phyloP scores from a whole-genome alignment of 805 yeast species.

The Diddensiella santjacobensis region DNA sequence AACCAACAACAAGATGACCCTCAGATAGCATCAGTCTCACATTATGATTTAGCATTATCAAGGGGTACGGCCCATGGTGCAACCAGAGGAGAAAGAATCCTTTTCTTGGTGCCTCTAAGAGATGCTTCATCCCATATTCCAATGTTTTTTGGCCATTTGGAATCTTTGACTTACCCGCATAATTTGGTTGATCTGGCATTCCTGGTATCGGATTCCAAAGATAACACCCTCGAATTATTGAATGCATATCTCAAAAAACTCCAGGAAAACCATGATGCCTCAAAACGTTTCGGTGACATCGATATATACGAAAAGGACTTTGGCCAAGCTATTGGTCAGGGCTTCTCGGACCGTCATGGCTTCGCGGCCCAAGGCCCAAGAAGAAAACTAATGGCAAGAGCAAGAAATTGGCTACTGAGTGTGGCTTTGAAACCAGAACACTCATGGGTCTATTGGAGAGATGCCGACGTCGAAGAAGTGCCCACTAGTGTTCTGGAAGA shows the following conservation, averaged over 20 bases:
- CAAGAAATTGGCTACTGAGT: conserved; percentile 89
- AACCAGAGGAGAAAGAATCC: conserved; percentile 72
- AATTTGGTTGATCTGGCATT: conserved; percentile 78
- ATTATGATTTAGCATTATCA: conserved; percentile 67
- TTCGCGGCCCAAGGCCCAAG: conserved; percentile 97
- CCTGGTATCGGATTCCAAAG: conserved; percentile 85
- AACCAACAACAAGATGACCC: background rate
- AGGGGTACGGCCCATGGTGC: conserved; percentile 70
- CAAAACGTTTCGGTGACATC: conserved; percentile 73
- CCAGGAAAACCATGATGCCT: conserved; percentile 60
- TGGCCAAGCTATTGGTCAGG: conserved; percentile 92
- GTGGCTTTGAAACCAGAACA: conserved; percentile 91
- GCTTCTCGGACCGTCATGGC: conserved; percentile 92
- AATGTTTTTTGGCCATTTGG: conserved; percentile 81
- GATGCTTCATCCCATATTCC: conserved; percentile 90
- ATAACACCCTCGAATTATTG: conserved; percentile 74
- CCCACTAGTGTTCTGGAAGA: conserved; percentile 87
- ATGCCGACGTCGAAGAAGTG: conserved; percentile 93
- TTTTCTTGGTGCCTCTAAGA: conserved; percentile 85
- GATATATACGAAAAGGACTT: conserved; percentile 89
- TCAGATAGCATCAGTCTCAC: conserved; percentile 46
- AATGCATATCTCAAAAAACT: conserved; percentile 52
- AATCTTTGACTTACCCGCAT: conserved; percentile 80
- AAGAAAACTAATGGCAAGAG: conserved; percentile 92
- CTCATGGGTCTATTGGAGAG: conserved; percentile 97